A percentile compares a stretch with the other conserved stretches of the same genome.
These are phyloP conservation scores for Iodosphaeria phyllophila DNA, from an alignment of 2,329 filamentous ascomycete species.

Conservation along the genomic window DNA sequence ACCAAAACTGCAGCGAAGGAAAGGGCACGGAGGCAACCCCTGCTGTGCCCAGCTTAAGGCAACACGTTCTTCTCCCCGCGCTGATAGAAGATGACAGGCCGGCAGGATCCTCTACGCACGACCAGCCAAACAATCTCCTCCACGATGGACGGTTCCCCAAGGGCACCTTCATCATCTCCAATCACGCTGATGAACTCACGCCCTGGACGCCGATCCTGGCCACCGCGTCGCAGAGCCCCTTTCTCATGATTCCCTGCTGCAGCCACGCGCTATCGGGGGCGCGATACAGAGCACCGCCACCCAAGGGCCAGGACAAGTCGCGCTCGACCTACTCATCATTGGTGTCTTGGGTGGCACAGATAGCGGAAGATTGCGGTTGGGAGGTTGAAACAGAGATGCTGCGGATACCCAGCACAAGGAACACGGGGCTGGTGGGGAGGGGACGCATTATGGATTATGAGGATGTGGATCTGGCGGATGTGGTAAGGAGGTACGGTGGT, in stretches of 20 bases:
- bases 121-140: constrained; percentile 11
- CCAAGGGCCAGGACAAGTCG: constrained; percentile 26
- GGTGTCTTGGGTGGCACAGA: constrained; percentile 54
- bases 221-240: constrained; percentile 54
- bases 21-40: constrained; percentile 8
- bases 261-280: constrained; percentile 70
- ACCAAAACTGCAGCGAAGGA: constrained; percentile 6
- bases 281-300: constrained; percentile 47
- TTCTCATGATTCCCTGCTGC: constrained; percentile 90
- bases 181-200: constrained; percentile 92
- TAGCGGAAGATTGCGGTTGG: constrained; percentile 59
- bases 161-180: constrained; percentile 84
- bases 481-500: constrained; percentile 34
- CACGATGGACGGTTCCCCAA: constrained; percentile 48
- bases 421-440: constrained; percentile 63
- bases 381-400: constrained; percentile 67
- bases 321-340: constrained; percentile 68
- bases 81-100: constrained; percentile 12
- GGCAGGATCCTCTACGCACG: constrained; percentile 3
- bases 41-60: constrained; percentile 20
- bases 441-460: constrained; percentile 11
- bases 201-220: constrained; percentile 89
- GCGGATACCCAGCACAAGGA: constrained; percentile 81
- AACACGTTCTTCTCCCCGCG: constrained; percentile 29
- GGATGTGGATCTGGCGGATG: constrained; percentile 19